These are phyloP conservation scores for Fusarium setosum DNA, from an alignment of 2,329 filamentous ascomycete genomes.

Conservation along the genomic window DNA sequence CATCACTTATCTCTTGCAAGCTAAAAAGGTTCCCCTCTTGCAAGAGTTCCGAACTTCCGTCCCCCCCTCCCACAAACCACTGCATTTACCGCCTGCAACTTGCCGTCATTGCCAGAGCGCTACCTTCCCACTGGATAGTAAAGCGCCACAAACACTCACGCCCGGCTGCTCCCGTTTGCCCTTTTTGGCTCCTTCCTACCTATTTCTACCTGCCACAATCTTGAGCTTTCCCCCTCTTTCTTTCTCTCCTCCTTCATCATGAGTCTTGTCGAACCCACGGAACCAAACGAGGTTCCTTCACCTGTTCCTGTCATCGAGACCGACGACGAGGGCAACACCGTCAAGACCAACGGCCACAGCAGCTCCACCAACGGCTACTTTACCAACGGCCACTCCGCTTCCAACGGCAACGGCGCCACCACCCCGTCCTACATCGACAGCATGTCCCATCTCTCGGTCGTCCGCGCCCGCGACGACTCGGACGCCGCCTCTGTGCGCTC, in stretches of 20 bases:
- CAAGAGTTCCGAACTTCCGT: constrained; percentile 1
- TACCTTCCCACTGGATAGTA: too few relatives aligned
- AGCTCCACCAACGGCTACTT: constrained; percentile 41
- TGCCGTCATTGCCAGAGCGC: constrained; percentile 33
- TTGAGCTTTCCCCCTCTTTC: constrained; percentile 22
- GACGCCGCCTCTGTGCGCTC: constrained; percentile 44
- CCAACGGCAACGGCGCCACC: constrained; percentile 40
- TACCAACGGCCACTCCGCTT: constrained; percentile 36
- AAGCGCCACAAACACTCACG: constrained; percentile 20
- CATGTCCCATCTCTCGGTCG: constrained; percentile 65
- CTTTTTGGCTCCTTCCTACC: background rate
- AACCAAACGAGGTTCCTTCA: constrained; percentile 36
- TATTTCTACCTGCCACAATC: background rate
- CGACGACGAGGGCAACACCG: constrained; percentile 43
- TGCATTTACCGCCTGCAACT: constrained; percentile 12
- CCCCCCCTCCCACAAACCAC: constrained; percentile 20
- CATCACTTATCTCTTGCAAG: background rate
- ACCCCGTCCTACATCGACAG: constrained; percentile 33
- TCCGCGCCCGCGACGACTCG: constrained; percentile 52
- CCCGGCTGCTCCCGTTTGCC: constrained; percentile 29
- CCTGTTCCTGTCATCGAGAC: constrained; percentile 46
- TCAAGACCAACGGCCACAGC: constrained; percentile 46
- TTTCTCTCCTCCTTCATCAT: constrained; percentile 31
- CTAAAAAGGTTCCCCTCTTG: background rate
- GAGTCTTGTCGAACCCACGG: constrained; percentile 33